Percentiles rank a stretch among this genome's conserved stretches.
These are phyloP conservation scores for Aschersonia sp. DNA, from an alignment of 2,329 filamentous ascomycete genomes.

Conservation along the genomic window DNA sequence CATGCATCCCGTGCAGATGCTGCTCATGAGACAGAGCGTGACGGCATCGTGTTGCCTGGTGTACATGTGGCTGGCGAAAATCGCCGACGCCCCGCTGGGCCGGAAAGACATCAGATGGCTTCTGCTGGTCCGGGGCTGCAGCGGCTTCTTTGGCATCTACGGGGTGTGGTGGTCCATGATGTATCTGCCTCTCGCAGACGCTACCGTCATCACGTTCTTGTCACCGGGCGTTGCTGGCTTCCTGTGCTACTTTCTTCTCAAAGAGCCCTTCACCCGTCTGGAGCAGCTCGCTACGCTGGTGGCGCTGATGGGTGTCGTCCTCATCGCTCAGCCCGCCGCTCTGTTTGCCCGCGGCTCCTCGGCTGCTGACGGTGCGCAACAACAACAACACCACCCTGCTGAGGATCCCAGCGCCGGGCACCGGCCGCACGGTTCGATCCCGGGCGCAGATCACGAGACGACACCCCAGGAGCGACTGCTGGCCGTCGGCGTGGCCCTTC, in stretches of 20 bases:
- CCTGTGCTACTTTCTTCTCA: slow-evolving; percentile 58
- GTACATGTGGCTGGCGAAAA: slow-evolving; percentile 61
- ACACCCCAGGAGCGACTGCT: slow-evolving; percentile 51
- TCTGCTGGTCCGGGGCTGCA: slow-evolving; percentile 51
- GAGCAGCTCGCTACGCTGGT: slow-evolving; percentile 65
- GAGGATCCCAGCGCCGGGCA: neutral
- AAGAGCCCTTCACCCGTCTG: slow-evolving; percentile 63
- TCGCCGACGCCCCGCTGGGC: slow-evolving; percentile 59
- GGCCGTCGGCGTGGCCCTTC: slow-evolving; percentile 56
- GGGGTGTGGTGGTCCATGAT: slow-evolving; percentile 54
- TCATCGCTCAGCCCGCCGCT: slow-evolving; percentile 62
- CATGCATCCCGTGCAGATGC: slow-evolving; percentile 72
- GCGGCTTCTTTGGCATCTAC: slow-evolving; percentile 66
- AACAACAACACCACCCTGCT: neutral
- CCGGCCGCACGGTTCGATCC: slow-evolving; percentile 5
- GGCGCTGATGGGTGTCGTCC: slow-evolving; percentile 63
- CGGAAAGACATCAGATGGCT: slow-evolving; percentile 50
- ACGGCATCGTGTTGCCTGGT: slow-evolving; percentile 50
- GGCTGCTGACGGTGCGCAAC: slow-evolving; percentile 1
- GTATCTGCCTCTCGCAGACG: slow-evolving; percentile 74
- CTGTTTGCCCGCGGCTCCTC: slow-evolving; percentile 26
- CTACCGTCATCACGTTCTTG: slow-evolving; percentile 80
- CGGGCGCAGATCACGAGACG: slow-evolving; percentile 19
- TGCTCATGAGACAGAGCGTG: slow-evolving; percentile 66
- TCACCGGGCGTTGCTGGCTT: slow-evolving; percentile 67